Evolutionary conservation across 2,329 filamentous ascomycete genomes (phyloP), one percentile per base, ranked within the genome.

Genomic region (Emergomyces orientalis): DNA sequence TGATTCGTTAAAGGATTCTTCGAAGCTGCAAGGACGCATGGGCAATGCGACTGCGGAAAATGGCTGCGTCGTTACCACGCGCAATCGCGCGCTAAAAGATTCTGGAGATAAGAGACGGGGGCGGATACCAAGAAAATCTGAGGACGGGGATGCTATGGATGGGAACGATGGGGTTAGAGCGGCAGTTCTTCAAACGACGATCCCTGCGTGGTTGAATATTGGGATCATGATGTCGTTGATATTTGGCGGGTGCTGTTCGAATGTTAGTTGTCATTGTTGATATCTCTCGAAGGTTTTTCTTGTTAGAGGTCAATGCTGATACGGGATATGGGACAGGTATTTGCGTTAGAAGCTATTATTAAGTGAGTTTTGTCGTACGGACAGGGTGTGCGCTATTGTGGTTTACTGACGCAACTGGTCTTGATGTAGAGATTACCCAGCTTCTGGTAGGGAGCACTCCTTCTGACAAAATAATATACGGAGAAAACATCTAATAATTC

Each of bases 161-260:
- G 59, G 66, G 37, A 60, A 5, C 55, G 2, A 49, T 49, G 61
- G 65, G 19, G 62, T 77, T 58, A 65, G 67, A 19, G 66, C 68
- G 17, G 73, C 73, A 2, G 69, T 70, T n/a, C 69, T 67, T 8
- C 70, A 74, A 64, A 65, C 73, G 11, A 68, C 71, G 1, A 49
- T 88, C 63, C 83, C 85, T 39, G 81, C 82, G 74, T 87, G 84
- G 82, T 75, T 89, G 45, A 82, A 84, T 63, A 79, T 87, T 55
- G 79, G 81, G 27, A 80, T 82, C 63, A 95, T 95, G 83, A 82
- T 93, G 63, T 82, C 82, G 60, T 83, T 97, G 67, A 97, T 99
- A 64, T 97, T 99, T 75, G 94, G 94, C 60, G 94, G 94, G 37
- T 96, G 91, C 73, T 96, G 92, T 78, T 91, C 90, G 43, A 96